Percentiles rank a stretch among this genome's conserved stretches.
Evolutionary conservation across 768 basidiomycete genomes (phyloP).

Genomic region (Lyophyllum shimeji): DNA sequence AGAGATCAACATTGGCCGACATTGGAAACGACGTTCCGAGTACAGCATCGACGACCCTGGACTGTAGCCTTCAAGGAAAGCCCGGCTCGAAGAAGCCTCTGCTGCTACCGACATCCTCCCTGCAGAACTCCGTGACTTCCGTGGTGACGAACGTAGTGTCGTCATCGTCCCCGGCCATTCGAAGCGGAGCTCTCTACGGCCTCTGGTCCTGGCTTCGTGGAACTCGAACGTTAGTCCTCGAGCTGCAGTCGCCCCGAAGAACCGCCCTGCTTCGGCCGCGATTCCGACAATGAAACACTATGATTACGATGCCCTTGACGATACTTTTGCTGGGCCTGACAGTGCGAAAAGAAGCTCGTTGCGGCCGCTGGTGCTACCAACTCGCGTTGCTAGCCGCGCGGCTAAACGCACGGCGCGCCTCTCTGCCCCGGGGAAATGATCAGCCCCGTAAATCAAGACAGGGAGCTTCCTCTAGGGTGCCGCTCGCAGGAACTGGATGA

Average conservation of each 20-base stretch:
- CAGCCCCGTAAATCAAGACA: not conserved
- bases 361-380: conserved; percentile 7
- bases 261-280: not conserved
- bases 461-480: not conserved
- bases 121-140: not conserved
- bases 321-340: not conserved
- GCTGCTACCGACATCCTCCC: not conserved
- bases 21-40: not conserved
- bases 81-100: not conserved
- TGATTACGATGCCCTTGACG: not conserved
- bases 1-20: conserved; percentile 1
- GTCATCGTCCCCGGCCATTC: not conserved
- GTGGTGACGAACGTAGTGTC: not conserved
- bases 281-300: not conserved
- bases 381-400: conserved; percentile 1
- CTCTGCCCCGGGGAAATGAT: not conserved
- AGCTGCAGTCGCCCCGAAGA: not conserved
- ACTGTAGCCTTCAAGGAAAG: not conserved
- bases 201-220: not conserved
- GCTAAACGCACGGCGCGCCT: not conserved
- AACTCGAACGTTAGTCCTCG: not conserved
- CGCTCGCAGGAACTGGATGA: conserved; percentile 12
- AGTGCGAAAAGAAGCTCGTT: not conserved
- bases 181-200: conserved; percentile 4
- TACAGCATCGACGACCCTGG: not conserved